Conservation (phyloP, 257 asterid genomes). For the Parsonsia alboflavescens region DNA sequence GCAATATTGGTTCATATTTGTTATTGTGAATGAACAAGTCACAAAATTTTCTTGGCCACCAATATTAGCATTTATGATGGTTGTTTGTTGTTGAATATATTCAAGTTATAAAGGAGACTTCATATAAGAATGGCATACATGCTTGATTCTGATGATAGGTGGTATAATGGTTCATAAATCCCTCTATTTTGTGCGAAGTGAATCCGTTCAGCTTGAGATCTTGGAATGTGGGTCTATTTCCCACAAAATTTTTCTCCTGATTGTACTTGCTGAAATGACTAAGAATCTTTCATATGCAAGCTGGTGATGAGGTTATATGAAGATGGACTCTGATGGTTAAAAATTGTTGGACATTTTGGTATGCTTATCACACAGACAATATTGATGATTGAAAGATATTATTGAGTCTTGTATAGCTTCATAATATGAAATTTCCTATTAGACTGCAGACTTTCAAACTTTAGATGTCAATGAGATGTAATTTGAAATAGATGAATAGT, state of each 20-base stretch:
- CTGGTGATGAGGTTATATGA: background rate
- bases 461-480: background rate
- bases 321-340: background rate
- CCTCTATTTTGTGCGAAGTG: background rate
- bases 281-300: background rate
- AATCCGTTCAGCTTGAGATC: background rate
- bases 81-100: background rate
- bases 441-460: background rate
- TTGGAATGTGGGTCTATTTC: background rate
- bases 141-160: background rate
- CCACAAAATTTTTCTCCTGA: background rate
- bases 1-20: background rate
- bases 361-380: too few species aligned
- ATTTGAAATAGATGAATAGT: background rate
- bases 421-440: background rate
- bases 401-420: background rate
- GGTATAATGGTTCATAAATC: background rate
- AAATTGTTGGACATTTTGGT: background rate
- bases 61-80: background rate
- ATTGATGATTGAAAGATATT: background rate
- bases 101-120: background rate
- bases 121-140: background rate
- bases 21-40: conserved; percentile 5
- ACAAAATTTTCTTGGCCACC: background rate
- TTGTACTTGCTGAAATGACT: background rate